These are phyloP conservation scores for Omphalotus olearius DNA, from an alignment of 1,284 basidiomycete genomes.

Conservation along the genomic window DNA sequence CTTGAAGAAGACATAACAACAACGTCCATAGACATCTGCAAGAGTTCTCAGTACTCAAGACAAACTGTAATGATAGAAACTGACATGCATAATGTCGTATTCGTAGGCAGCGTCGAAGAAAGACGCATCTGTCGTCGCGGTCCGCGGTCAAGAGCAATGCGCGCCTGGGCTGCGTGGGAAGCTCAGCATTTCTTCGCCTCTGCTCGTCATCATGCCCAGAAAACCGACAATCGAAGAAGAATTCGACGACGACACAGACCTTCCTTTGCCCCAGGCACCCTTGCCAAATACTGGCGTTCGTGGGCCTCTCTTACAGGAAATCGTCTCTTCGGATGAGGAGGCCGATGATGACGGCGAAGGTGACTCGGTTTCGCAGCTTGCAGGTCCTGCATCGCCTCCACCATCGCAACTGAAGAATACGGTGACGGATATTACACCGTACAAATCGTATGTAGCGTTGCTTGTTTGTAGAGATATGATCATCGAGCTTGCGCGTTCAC, in stretches of 20 bases:
- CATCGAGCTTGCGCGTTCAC: conserved; percentile 9
- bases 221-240: conserved; percentile 63
- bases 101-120: conserved; percentile 25
- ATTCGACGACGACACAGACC: conserved; percentile 89
- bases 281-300: conserved; percentile 62
- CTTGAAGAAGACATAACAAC: neutral
- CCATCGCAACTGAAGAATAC: conserved; percentile 29
- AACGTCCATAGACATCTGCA: neutral
- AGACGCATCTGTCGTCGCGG: conserved; percentile 6
- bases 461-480: conserved; percentile 9
- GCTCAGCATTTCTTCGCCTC: neutral
- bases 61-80: conserved; percentile 10
- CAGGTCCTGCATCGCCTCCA: conserved; percentile 53
- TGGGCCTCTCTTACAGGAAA: conserved; percentile 77
- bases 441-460: conserved; percentile 57
- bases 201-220: conserved; percentile 51
- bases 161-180: conserved; percentile 19
- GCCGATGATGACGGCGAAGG: conserved; percentile 39
- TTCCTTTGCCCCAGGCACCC: conserved; percentile 62
- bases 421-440: conserved; percentile 72
- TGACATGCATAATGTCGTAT: conserved; percentile 27
- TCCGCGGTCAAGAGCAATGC: neutral
- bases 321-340: conserved; percentile 39
- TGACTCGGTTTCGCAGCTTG: conserved; percentile 22
- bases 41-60: neutral